These are phyloP conservation scores for Phycomyces blakesleeanus DNA, from an alignment of 192 early-diverging fungal genomes.

Conservation along the genomic window DNA sequence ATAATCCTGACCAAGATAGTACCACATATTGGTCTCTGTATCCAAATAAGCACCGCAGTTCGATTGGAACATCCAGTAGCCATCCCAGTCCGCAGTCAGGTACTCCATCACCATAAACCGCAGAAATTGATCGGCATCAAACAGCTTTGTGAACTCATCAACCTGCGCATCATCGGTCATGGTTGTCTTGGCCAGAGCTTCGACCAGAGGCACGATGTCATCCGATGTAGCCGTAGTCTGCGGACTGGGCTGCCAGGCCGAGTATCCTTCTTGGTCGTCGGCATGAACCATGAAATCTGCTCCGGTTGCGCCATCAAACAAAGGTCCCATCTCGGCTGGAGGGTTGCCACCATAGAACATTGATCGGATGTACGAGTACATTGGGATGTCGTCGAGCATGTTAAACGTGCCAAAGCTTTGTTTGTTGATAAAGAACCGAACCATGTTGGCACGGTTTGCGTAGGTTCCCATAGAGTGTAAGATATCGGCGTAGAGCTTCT, in stretches of 20 bases:
- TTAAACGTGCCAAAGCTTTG: constrained; percentile 46
- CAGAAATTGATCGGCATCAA: constrained; percentile 40
- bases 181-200: constrained; percentile 22
- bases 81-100: constrained; percentile 44
- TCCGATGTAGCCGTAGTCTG: constrained; percentile 17
- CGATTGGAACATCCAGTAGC: constrained; percentile 42
- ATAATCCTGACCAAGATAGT: constrained; percentile 46
- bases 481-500: constrained; percentile 48
- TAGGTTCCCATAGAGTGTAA: constrained; percentile 40
- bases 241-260: constrained; percentile 23
- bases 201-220: constrained; percentile 23
- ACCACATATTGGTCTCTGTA: constrained; percentile 31
- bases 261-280: constrained; percentile 8
- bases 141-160: constrained; percentile 23
- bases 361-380: constrained; percentile 39
- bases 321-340: constrained; percentile 32
- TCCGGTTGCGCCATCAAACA: constrained; percentile 46
- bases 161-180: constrained; percentile 33
- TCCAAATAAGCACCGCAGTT: constrained; percentile 46
- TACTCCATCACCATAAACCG: constrained; percentile 51
- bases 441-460: constrained; percentile 43
- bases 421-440: constrained; percentile 43
- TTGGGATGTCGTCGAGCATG: constrained; percentile 38
- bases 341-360: constrained; percentile 37
- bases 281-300: constrained; percentile 34